A percentile compares a stretch with the other conserved stretches of the same genome.
Evolutionary conservation across 306 rosid species (phyloP).

Genomic region (Malus fusca): DNA sequence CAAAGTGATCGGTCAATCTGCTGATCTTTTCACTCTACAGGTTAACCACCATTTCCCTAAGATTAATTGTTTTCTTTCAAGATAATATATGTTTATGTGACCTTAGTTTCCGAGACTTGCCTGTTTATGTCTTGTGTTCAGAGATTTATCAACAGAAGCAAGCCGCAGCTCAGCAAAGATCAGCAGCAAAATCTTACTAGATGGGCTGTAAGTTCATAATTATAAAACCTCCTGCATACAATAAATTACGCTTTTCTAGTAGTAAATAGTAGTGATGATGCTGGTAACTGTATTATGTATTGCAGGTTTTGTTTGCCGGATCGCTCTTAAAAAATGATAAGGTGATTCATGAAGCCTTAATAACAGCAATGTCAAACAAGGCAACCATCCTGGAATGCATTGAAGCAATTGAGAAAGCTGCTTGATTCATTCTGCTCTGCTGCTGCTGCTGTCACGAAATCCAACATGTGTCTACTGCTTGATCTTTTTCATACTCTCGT

Average conservation of each 20-base stretch:
- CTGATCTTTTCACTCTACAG: conserved; percentile 37
- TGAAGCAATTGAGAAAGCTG: conserved; percentile 65
- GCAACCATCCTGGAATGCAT: conserved; percentile 72
- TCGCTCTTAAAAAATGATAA: conserved; percentile 75
- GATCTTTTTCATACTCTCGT: neutral
- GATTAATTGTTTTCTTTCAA: neutral
- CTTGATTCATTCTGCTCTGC: conserved; percentile 18
- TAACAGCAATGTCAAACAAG: conserved; percentile 57
- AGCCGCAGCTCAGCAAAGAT: conserved; percentile 77
- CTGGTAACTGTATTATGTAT: neutral
- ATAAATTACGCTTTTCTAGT: neutral
- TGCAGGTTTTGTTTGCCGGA: conserved; percentile 76
- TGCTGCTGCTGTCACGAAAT: neutral
- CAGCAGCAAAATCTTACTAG: conserved; percentile 95
- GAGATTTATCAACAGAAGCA: conserved; percentile 90
- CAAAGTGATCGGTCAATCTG: conserved; percentile 88
- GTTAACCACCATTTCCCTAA: conserved; percentile 14
- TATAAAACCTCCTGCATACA: neutral
- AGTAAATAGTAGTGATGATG: neutral
- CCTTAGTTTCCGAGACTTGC: neutral
- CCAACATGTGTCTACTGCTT: neutral
- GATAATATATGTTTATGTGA: neutral
- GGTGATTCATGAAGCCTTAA: conserved; percentile 58
- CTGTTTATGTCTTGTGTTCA: neutral
- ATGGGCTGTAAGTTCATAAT: conserved; percentile 79